Evolutionary conservation across 2,329 filamentous ascomycete species (phyloP).

Genomic region (Sporothrix phasma): DNA sequence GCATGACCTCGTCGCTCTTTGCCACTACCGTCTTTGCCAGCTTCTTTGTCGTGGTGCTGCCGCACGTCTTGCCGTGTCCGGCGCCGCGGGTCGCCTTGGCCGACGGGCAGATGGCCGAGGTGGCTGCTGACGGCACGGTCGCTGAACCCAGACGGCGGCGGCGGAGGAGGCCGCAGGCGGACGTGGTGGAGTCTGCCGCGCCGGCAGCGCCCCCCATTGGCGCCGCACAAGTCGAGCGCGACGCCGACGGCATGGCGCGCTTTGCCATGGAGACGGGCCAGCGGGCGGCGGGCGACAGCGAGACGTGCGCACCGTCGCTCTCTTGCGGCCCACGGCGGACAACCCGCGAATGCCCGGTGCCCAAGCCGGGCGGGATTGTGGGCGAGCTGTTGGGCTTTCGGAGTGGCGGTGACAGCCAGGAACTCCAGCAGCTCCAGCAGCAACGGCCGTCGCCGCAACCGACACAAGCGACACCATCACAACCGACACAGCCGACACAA

Average conservation of each 20-base stretch:
- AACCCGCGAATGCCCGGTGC: conserved; percentile 74
- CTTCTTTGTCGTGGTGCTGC: conserved; percentile 84
- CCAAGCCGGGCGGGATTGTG: conserved; percentile 66
- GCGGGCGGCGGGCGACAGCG: background rate
- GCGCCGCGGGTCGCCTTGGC: conserved; percentile 66
- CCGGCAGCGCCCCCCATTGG: background rate
- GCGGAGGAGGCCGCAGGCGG: conserved; percentile 22
- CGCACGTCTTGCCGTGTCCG: conserved; percentile 85
- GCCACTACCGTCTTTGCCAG: conserved; percentile 82
- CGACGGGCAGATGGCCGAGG: conserved; percentile 47
- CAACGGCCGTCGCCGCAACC: background rate
- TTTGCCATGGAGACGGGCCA: conserved; percentile 31
- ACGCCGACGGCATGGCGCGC: conserved; percentile 38
- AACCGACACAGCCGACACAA: background rate
- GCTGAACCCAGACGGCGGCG: conserved; percentile 31
- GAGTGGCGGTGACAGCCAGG: background rate
- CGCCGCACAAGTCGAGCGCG: conserved; percentile 29
- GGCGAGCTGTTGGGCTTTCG: conserved; percentile 52
- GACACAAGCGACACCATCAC: background rate
- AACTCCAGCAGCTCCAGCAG: background rate
- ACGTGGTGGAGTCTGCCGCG: background rate
- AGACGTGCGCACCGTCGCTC: background rate
- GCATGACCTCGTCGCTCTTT: conserved; percentile 89
- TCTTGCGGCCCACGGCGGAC: conserved; percentile 29
- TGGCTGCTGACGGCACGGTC: conserved; percentile 34